A percentile compares a stretch with the other conserved stretches of the same genome.
Conservation (phyloP, 1,139 yeast species). For the Lodderomyces margitis region DNA sequence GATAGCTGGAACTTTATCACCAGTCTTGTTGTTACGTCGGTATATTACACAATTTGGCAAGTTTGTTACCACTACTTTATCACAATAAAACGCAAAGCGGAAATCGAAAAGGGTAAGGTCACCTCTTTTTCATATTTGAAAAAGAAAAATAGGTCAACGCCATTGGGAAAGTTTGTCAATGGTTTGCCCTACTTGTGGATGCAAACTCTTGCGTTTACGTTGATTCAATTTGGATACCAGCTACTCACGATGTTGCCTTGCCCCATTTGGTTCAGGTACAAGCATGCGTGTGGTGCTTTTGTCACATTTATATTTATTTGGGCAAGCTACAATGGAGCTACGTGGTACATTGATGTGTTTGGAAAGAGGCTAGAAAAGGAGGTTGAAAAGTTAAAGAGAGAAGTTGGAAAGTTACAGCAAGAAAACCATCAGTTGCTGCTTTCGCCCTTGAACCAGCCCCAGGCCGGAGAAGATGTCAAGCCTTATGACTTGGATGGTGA, state of each 20-base stretch:
- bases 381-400: slow-evolving; percentile 65
- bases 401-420: slow-evolving; percentile 57
- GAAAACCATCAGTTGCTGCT: slow-evolving; percentile 45
- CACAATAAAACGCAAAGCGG: slow-evolving; percentile 72
- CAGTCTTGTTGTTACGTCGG: slow-evolving; percentile 76
- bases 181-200: slow-evolving; percentile 76
- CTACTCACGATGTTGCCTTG: slow-evolving; percentile 85
- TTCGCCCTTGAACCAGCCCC: slow-evolving; percentile 20
- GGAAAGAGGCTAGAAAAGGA: slow-evolving; percentile 87
- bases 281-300: slow-evolving; percentile 65
- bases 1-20: slow-evolving; percentile 68
- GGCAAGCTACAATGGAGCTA: slow-evolving; percentile 92
- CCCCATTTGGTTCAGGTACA: slow-evolving; percentile 79
- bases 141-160: slow-evolving; percentile 61
- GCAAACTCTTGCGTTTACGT: slow-evolving; percentile 81
- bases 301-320: slow-evolving; percentile 67
- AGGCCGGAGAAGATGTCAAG: slow-evolving; percentile 5
- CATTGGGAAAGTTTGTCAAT: slow-evolving; percentile 77
- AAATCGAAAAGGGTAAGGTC: slow-evolving; percentile 80
- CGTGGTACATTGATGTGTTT: slow-evolving; percentile 87
- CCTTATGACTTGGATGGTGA: slow-evolving; percentile 6
- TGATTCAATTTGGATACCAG: slow-evolving; percentile 86
- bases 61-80: slow-evolving; percentile 85
- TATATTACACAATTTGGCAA: slow-evolving; percentile 94
- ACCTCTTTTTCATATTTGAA: slow-evolving; percentile 88